Evolutionary conservation across 345 rosid species (phyloP), one percentile per base, ranked within the genome.

Genomic region (Schrenkiella parvula): DNA sequence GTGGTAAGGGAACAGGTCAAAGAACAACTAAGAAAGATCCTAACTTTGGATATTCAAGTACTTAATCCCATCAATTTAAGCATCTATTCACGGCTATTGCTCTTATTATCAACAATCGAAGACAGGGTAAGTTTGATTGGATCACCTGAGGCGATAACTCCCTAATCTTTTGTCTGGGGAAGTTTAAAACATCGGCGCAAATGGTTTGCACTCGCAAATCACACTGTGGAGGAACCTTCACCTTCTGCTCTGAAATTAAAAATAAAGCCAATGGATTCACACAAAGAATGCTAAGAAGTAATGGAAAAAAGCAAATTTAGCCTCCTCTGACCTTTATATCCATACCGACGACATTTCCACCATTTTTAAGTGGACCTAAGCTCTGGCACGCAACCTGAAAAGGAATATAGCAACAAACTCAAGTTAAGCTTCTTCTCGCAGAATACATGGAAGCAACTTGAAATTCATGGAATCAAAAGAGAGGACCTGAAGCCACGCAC

Each of bases 401-500:
- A 34, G 37, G 28, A 12, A 22, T 8, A 59, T 8, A 61, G 23
- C 19, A 37, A 63, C 10, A 51, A 32, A 37, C 4, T 70, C 58
- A 29, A n/a, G 47, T 17, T 48, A 71, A 57, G 60, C 4, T 1
- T 47, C 35, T 18, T 5, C 4, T n/a, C 26, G 2, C 38, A 66
- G 29, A 63, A 47, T 11, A 23, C 66, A 41, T 34, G 74, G 42
- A 13, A 58, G 43, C 32, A 61, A 61, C 3, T 25, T 11, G 37
- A 5, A 29, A 26, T 13, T 48, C 26, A 59, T 3, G 39, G 11
- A n/a, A 55, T 17, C 39, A 25, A 42, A 39, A 29, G 14, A 23
- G 2, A 23, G 8, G 55, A 93, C 97, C 93, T 93, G 97, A 68
- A 95, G 99, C 99, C 99, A 95, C 62, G 99, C 97, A 81, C 97